phyloP scores from a whole-genome alignment of 352 stramenopile genomes.

The Nothophytophthora sp. region DNA sequence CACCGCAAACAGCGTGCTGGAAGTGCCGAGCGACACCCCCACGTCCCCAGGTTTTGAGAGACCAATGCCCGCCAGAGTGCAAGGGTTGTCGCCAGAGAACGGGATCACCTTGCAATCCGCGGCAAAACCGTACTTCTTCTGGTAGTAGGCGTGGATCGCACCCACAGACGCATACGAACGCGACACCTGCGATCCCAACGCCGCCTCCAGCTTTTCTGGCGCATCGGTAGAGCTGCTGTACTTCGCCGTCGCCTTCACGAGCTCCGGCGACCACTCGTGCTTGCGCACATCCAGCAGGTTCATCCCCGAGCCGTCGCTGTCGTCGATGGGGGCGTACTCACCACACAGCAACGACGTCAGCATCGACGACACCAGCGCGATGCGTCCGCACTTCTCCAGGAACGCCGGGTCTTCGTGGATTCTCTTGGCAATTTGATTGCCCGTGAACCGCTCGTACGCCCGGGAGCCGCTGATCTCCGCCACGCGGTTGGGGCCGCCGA shows the following conservation, averaged over 20 bases:
- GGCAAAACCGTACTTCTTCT: conserved; percentile 47
- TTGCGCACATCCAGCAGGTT: conserved; percentile 63
- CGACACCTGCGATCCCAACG: conserved; percentile 27
- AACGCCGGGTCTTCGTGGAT: conserved; percentile 33
- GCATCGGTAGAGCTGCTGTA: conserved; percentile 3
- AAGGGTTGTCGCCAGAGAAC: conserved; percentile 74
- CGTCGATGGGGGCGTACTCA: conserved; percentile 53
- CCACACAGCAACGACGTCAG: conserved; percentile 59
- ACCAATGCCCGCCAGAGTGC: conserved; percentile 50
- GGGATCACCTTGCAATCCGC: conserved; percentile 43
- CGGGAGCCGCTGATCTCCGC: conserved; percentile 61
- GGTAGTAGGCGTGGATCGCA: conserved; percentile 44
- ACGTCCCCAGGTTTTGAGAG: conserved; percentile 38
- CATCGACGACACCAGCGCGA: conserved; percentile 52
- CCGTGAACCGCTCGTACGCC: conserved; percentile 71
- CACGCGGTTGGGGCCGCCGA: conserved; percentile 43
- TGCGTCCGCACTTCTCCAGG: conserved; percentile 25
- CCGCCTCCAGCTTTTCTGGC: conserved; percentile 3
- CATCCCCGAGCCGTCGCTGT: conserved; percentile 71
- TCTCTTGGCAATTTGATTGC: conserved; percentile 57
- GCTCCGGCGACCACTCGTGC: conserved; percentile 37
- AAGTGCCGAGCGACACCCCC: conserved; percentile 49
- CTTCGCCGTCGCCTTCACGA: conserved; percentile 24
- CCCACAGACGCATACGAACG: conserved; percentile 36
- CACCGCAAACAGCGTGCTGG: conserved; percentile 45